phyloP scores from a whole-genome alignment of 2,329 filamentous ascomycete species.

The Botrytis paeoniae region DNA sequence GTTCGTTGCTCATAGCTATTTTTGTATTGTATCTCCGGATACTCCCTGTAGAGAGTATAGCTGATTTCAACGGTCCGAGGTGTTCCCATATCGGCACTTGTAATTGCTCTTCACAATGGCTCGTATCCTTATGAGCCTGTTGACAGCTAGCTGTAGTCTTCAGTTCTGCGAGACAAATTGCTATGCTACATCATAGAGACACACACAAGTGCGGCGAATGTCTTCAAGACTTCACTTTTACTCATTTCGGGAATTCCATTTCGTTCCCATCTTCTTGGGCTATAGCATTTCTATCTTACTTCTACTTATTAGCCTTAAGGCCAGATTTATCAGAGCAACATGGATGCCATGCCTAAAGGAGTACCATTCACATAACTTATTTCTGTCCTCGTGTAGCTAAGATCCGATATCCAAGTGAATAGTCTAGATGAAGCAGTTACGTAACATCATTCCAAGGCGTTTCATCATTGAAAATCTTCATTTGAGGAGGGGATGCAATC shows the following conservation, averaged over 20 bases:
- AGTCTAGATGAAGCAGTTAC: background rate
- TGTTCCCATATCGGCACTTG: background rate
- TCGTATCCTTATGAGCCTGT: background rate
- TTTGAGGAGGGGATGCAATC: background rate
- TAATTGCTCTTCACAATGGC: background rate
- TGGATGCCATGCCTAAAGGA: background rate
- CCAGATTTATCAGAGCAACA: background rate
- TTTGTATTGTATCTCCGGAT: background rate
- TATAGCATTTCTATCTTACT: background rate
- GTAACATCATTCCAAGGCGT: background rate
- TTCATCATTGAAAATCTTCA: background rate
- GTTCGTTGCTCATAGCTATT: background rate
- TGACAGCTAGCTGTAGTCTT: background rate
- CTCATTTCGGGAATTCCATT: background rate
- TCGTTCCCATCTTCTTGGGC: background rate
- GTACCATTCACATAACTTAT: background rate
- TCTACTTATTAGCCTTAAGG: background rate
- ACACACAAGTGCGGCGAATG: background rate
- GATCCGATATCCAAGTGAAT: background rate
- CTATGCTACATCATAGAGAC: background rate
- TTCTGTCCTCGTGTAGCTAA: background rate
- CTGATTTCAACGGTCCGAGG: background rate
- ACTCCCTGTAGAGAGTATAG: background rate
- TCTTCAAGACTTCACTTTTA: background rate
- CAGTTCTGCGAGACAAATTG: background rate